These are phyloP conservation scores for Phytophthora multivora DNA, from an alignment of 352 stramenopile genomes.

Conservation along the genomic window DNA sequence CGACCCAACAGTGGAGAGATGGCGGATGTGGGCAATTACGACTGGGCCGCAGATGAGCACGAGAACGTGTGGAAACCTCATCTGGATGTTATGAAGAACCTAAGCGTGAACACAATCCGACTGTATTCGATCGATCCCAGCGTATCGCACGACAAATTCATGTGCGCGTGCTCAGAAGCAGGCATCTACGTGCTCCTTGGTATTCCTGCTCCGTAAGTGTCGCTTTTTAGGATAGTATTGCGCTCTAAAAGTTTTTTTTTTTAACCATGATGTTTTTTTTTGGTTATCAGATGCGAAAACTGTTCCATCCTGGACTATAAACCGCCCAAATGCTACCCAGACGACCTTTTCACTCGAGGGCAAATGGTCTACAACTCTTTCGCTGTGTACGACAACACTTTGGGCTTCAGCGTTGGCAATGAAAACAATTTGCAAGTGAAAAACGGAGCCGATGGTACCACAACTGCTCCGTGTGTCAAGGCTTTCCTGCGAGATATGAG, in stretches of 20 bases:
- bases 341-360: slow-evolving; percentile 52
- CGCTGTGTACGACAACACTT: slow-evolving; percentile 73
- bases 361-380: slow-evolving; percentile 79
- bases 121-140: slow-evolving; percentile 70
- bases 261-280: neutral
- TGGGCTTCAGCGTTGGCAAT: slow-evolving; percentile 63
- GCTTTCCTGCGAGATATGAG: slow-evolving; percentile 57
- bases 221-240: neutral
- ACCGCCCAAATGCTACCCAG: slow-evolving; percentile 56
- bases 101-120: slow-evolving; percentile 70
- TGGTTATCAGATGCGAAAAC: slow-evolving; percentile 41
- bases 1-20: slow-evolving; percentile 66
- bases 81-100: slow-evolving; percentile 51
- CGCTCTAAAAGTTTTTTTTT: too few species aligned
- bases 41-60: slow-evolving; percentile 69
- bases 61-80: slow-evolving; percentile 59
- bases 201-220: slow-evolving; percentile 49
- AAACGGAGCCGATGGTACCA: slow-evolving; percentile 24
- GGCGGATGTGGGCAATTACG: slow-evolving; percentile 57
- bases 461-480: slow-evolving; percentile 59
- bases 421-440: slow-evolving; percentile 52
- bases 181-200: slow-evolving; percentile 80
- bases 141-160: slow-evolving; percentile 79
- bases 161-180: slow-evolving; percentile 63
- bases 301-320: slow-evolving; percentile 51